Percentiles rank a stretch among this genome's conserved stretches.
phyloP scores from a whole-genome alignment of 2,329 filamentous ascomycete species.

The Talaromyces sp. region DNA sequence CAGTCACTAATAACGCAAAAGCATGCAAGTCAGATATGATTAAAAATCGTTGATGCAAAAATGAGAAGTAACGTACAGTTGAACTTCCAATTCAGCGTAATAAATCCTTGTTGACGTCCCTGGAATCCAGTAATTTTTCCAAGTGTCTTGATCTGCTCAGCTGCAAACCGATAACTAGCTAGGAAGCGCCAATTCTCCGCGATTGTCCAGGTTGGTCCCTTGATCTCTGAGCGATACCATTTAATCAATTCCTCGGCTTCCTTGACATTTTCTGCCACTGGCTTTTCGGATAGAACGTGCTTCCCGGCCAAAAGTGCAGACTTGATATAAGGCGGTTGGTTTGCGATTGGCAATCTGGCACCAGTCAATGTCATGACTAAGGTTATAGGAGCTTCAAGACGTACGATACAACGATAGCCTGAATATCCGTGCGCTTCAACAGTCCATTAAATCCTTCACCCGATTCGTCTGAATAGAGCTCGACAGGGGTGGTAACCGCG shows the following conservation, averaged over 20 bases:
- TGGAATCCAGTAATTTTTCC: conserved; percentile 50
- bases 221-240: conserved; percentile 46
- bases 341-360: conserved; percentile 47
- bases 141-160: conserved; percentile 42
- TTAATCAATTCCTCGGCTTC: conserved; percentile 48
- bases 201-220: conserved; percentile 42
- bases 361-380: conserved; percentile 23
- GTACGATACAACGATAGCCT: conserved; percentile 45
- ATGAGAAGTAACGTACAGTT: conserved; percentile 33
- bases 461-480: conserved; percentile 54
- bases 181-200: conserved; percentile 58
- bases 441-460: conserved; percentile 44
- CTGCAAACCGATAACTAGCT: conserved; percentile 43
- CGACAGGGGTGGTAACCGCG: conserved; percentile 28
- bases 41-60: background rate
- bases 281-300: conserved; percentile 55
- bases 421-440: conserved; percentile 45
- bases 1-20: conserved; percentile 36
- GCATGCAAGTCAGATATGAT: background rate
- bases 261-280: conserved; percentile 52
- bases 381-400: background rate
- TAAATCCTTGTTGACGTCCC: conserved; percentile 40
- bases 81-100: conserved; percentile 51
- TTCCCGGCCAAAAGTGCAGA: conserved; percentile 49
- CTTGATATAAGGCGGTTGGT: conserved; percentile 49